Evolutionary conservation across 352 stramenopile genomes (phyloP), one percentile per base, ranked within the genome.

Genomic region (Phytophthora quininea): DNA sequence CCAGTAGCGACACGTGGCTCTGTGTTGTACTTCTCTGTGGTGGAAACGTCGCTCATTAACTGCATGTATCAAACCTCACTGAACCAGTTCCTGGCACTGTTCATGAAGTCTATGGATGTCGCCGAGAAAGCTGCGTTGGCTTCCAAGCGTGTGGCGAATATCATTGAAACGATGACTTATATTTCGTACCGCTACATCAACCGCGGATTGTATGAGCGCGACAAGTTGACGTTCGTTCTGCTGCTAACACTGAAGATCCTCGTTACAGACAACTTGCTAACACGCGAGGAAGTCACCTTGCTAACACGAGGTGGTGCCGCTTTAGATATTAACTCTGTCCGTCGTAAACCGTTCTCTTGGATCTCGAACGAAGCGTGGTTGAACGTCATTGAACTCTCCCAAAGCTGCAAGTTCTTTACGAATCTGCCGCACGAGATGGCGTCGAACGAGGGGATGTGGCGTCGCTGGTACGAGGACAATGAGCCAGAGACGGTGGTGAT

Each of bases 1-100:
- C 95, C 97, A 2, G 97, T 99, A 6, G 97, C 97, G n/a, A 99
- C 94, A 10, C 88, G 97, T 33, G 97, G 97, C 58, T 98, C 96
- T 7, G 96, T 99, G 24, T 77, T 99, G 0, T 99, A 99, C 67
- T 99, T 99, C 71, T 98, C 93, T 3, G 98, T 99, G 61, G 97
- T 99, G 29, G 97, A 99, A 75, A 98, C 98, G 60, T 98, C 92
- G 54, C 69, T 98, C 48, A 97, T 99, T 48, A 99, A 99, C 76
- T 97, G 96, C 63, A 99, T 99, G 97, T 99, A 99, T 83, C 97
- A 99, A 84, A 99, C 97, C 35, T 99, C 95, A 9, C 75, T 99
- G 40, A 96, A 96, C 61, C 97, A 99, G 82, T 99, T 99, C 76
- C 69, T 99, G 37, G 87, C 93, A 58, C 74, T 99, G 27, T 99